These are phyloP conservation scores for Geopyxis carbonaria DNA, from an alignment of 495 filamentous ascomycete genomes.

Conservation along the genomic window DNA sequence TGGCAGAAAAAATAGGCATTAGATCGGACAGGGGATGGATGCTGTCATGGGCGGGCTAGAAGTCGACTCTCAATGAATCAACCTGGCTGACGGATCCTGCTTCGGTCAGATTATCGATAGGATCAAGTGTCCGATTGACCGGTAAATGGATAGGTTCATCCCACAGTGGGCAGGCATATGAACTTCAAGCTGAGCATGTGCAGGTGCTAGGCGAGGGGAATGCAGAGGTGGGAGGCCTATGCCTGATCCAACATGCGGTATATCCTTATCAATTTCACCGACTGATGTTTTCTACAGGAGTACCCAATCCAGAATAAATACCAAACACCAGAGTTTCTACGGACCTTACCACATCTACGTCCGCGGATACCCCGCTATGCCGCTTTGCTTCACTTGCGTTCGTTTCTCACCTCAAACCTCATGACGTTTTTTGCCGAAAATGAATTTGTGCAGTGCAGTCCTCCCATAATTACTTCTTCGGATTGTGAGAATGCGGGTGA, in stretches of 20 bases:
- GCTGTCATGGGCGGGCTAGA: not conserved
- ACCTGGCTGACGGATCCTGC: not conserved
- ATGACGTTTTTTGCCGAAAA: conserved; percentile 52
- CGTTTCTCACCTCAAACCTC: conserved; percentile 53
- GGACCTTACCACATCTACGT: conserved; percentile 78
- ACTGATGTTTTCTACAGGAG: conserved; percentile 37
- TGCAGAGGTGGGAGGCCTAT: conserved; percentile 44
- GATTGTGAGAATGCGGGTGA: conserved; percentile 96
- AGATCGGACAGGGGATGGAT: not conserved
- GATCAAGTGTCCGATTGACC: conserved; percentile 59
- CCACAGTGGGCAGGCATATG: conserved; percentile 54
- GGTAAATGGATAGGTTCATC: conserved; percentile 63
- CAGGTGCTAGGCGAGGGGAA: conserved; percentile 59
- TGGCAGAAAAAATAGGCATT: not conserved
- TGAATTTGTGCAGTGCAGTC: conserved; percentile 71
- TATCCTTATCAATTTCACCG: too few relatives aligned
- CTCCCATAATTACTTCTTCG: conserved; percentile 87
- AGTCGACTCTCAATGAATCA: not conserved
- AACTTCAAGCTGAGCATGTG: conserved; percentile 55
- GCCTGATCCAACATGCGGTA: not conserved
- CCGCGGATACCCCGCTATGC: conserved; percentile 67
- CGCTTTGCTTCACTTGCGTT: conserved; percentile 65
- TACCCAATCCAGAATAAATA: conserved; percentile 91
- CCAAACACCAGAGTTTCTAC: conserved; percentile 73
- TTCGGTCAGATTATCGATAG: conserved; percentile 50